phyloP scores from a whole-genome alignment of 805 yeast species.

The Yamadazyma philogaea region DNA sequence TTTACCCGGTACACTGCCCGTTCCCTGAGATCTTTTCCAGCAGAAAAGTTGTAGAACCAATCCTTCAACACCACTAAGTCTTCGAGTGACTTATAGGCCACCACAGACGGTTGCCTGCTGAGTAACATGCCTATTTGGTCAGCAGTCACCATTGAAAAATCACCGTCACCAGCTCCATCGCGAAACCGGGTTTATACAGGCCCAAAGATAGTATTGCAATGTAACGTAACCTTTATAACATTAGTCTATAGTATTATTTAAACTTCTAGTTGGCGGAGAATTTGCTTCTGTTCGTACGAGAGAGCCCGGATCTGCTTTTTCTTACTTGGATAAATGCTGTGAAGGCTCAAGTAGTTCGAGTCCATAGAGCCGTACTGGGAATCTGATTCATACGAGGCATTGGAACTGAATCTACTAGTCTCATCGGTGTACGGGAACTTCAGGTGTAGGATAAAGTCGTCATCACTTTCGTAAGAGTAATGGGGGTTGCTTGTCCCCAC shows the following conservation, averaged over 20 bases:
- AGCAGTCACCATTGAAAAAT: constrained; percentile 4
- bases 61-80: constrained; percentile 47
- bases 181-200: not conserved
- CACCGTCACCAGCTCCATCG: constrained; percentile 3
- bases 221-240: not conserved
- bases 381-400: constrained; percentile 6
- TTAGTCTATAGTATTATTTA: not conserved
- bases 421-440: constrained; percentile 16
- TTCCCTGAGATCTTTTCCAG: constrained; percentile 26
- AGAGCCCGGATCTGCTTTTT: constrained; percentile 11
- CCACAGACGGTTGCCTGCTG: constrained; percentile 17
- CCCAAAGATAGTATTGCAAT: not conserved
- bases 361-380: constrained; percentile 3
- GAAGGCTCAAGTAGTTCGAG: constrained; percentile 7
- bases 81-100: constrained; percentile 27
- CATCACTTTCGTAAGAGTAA: constrained; percentile 7
- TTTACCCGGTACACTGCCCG: constrained; percentile 53
- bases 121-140: constrained; percentile 10
- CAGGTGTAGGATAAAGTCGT: constrained; percentile 15
- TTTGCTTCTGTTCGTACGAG: constrained; percentile 16
- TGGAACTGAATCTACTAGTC: not conserved
- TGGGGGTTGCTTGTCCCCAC: constrained; percentile 10
- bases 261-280: constrained; percentile 9
- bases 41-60: constrained; percentile 49
- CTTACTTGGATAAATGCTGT: not conserved